phyloP scores from a whole-genome alignment of 1,284 basidiomycete genomes.

The Pyrrhoderma noxium region DNA sequence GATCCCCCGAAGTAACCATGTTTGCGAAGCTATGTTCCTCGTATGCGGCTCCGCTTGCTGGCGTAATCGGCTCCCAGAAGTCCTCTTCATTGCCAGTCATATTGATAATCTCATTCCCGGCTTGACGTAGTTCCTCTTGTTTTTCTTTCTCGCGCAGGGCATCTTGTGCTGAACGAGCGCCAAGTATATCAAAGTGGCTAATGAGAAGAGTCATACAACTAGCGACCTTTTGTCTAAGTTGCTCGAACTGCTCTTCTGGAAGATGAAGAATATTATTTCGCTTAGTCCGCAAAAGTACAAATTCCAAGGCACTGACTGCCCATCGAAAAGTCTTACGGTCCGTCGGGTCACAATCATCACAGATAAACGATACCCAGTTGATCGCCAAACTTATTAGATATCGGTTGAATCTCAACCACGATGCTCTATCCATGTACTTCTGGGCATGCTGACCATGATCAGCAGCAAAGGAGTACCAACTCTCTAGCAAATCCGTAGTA shows the following conservation, averaged over 20 bases:
- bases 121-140: constrained; percentile 64
- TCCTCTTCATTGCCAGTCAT: constrained; percentile 45
- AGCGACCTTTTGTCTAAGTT: constrained; percentile 88
- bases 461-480: constrained; percentile 96
- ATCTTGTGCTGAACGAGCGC: constrained; percentile 62
- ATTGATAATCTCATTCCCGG: constrained; percentile 42
- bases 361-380: constrained; percentile 97
- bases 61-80: constrained; percentile 29
- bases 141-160: constrained; percentile 87
- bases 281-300: constrained; percentile 84
- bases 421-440: constrained; percentile 75
- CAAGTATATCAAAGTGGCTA: constrained; percentile 96
- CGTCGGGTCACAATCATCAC: constrained; percentile 94
- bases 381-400: constrained; percentile 85
- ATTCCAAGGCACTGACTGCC: constrained; percentile 96
- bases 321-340: constrained; percentile 97
- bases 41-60: constrained; percentile 30
- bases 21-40: constrained; percentile 30
- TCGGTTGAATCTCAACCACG: constrained; percentile 72
- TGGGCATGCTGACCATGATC: constrained; percentile 88
- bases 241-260: constrained; percentile 81
- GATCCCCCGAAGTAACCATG: constrained; percentile 40
- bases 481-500: constrained; percentile 86
- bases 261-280: constrained; percentile 89
- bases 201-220: constrained; percentile 95